Evolutionary conservation across 2,329 filamentous ascomycete genomes (phyloP), one percentile per base, ranked within the genome.

Genomic region (Alternaria conjuncta): DNA sequence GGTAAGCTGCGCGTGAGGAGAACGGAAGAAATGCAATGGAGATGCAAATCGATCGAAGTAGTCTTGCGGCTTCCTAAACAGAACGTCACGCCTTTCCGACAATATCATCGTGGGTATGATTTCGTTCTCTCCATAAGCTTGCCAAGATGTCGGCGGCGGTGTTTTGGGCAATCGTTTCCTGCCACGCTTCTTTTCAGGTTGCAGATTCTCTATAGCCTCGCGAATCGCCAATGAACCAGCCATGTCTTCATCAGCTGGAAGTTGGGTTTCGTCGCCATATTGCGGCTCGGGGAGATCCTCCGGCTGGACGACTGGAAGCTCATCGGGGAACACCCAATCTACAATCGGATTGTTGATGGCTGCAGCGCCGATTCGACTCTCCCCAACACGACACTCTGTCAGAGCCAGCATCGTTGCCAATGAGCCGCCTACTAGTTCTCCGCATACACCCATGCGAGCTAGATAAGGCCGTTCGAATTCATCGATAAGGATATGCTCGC

Each of bases 11-110:
- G 69, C 74, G 41, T 75, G 73, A 6, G 84, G 76, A 1, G 84
- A 83, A 53, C 84, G 83, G 63, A 86, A 85, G 74, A 85, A 85
- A 46, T 84, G 79, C 4, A 83, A 75, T 4, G 84, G 84, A 6
- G 83, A 85, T 2, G 82, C 83, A 66, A 86, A 86, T 4, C 82
- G 80, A 67, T 86, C 84, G 60, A 84, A 84, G 61, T 79, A 84
- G 55, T 82, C 72, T 44, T 81, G 79, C 11, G 80, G 76, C 47
- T 76, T 80, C 10, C 71, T 67, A 68, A 86, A 86, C 2, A 84
- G 66, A 1, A 69, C 54, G 15, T 76, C 70, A 54, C 83, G 75
- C 23, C 80, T 71, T 18, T 67, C 68, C 18, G 75, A 69, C 11
- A 84, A 65, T 8, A 70, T 71, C 26, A 70, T 43, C 0, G 71